phyloP scores from a whole-genome alignment of 2,329 filamentous ascomycete genomes.

The Pseudogymnoascus sp. region DNA sequence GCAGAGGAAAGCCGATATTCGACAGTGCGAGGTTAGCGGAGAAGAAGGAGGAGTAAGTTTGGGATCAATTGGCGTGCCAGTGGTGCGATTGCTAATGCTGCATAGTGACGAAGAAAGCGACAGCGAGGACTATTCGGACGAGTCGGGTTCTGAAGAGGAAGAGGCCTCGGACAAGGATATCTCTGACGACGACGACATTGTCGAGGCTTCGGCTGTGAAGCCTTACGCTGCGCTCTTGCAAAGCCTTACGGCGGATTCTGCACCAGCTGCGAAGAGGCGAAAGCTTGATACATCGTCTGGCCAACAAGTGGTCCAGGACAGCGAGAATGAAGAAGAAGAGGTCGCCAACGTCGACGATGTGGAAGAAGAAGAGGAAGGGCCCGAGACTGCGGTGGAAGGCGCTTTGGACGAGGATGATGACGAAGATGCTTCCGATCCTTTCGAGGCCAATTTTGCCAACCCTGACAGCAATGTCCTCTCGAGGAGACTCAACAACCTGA shows the following conservation, averaged over 20 bases:
- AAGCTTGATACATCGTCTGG: constrained; percentile 38
- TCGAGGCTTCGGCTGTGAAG: constrained; percentile 30
- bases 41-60: constrained; percentile 31
- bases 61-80: not conserved
- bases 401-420: constrained; percentile 37
- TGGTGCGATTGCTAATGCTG: constrained; percentile 12
- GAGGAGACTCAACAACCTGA: constrained; percentile 41
- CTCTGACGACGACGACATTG: constrained; percentile 34
- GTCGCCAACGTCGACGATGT: constrained; percentile 35
- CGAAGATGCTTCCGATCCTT: constrained; percentile 57
- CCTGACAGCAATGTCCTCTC: constrained; percentile 54
- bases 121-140: constrained; percentile 29
- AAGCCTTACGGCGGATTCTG: constrained; percentile 41
- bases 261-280: constrained; percentile 45
- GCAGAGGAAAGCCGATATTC: constrained; percentile 34
- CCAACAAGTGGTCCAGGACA: constrained; percentile 11
- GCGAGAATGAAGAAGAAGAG: constrained; percentile 27
- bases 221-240: constrained; percentile 52
- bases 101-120: constrained; percentile 20
- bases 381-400: constrained; percentile 28
- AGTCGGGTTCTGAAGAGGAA: constrained; percentile 32
- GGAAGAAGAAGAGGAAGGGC: constrained; percentile 42
- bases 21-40: constrained; percentile 38
- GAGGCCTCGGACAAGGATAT: constrained; percentile 37
- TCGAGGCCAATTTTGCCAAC: constrained; percentile 68